These are phyloP conservation scores for Trichomonas gallinae DNA, from an alignment of 208 protist species.

Conservation along the genomic window DNA sequence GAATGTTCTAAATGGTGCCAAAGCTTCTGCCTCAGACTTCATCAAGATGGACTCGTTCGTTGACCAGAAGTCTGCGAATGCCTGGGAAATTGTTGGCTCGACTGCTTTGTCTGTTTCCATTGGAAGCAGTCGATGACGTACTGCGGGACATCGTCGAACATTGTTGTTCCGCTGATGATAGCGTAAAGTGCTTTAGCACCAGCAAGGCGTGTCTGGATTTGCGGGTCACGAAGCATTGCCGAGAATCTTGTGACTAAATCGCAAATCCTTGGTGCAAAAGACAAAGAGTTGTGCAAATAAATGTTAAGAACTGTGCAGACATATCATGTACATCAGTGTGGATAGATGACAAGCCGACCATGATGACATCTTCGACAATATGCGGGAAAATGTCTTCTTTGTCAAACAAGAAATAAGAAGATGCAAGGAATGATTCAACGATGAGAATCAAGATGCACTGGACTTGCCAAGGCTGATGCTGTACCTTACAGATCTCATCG, in stretches of 20 bases:
- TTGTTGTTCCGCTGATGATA: not conserved
- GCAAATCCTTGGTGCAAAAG: not conserved
- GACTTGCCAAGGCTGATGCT: not conserved
- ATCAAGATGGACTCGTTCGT: not conserved
- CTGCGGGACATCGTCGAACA: slow-evolving; percentile 6
- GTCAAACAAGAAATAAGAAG: not conserved
- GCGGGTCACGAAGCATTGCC: not conserved
- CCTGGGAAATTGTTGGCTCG: not conserved
- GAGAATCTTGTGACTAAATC: not conserved
- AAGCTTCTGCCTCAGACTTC: not conserved
- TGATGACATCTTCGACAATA: not conserved
- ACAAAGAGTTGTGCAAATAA: not conserved
- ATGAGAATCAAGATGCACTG: not conserved
- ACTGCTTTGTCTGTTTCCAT: not conserved
- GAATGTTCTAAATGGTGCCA: not conserved
- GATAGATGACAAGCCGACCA: not conserved
- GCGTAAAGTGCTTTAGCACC: not conserved
- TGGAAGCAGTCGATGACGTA: not conserved
- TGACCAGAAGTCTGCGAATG: not conserved
- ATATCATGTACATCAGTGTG: not conserved
- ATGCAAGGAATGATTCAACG: not conserved
- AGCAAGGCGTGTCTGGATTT: not conserved
- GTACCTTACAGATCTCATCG: not conserved
- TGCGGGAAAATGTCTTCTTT: not conserved
- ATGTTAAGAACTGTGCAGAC: not conserved